Percentiles rank a stretch among this genome's conserved stretches.
phyloP scores from a whole-genome alignment of 106 monocot genomes.

The Acorus gramineus region DNA sequence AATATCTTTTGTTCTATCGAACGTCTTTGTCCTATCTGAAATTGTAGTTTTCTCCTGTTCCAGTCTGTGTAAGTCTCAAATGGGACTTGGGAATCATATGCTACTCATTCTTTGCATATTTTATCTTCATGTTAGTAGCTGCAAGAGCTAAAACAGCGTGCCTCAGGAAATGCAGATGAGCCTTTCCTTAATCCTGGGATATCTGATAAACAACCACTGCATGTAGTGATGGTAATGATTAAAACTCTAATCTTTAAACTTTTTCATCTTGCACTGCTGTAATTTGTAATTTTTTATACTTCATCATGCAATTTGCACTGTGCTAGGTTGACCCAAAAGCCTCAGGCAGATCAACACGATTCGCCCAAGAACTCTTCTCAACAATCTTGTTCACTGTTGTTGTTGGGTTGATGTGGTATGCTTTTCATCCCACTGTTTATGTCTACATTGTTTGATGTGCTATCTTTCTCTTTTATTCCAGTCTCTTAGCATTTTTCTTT shows the following conservation, averaged over 20 bases:
- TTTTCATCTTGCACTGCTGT: background rate
- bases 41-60: too few relatives aligned
- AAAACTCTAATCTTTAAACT: background rate
- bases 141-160: conserved; percentile 95
- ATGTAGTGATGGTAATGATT: conserved; percentile 87
- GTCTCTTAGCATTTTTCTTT: too few relatives aligned
- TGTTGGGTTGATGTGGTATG: conserved; percentile 80
- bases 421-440: background rate
- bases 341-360: conserved; percentile 53
- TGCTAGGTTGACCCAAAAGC: conserved; percentile 84
- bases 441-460: too few relatives aligned
- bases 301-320: conserved; percentile 6
- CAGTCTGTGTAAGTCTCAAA: too few relatives aligned
- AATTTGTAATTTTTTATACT: too few relatives aligned
- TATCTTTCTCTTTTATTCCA: too few relatives aligned
- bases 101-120: conserved; percentile 8
- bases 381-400: conserved; percentile 63
- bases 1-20: too few relatives aligned
- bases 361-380: conserved; percentile 76
- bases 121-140: conserved; percentile 71
- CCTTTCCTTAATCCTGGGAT: conserved; percentile 66
- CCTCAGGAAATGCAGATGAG: conserved; percentile 63
- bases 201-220: conserved; percentile 85
- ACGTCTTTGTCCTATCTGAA: too few relatives aligned
- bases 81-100: too few relatives aligned